Base-by-base conservation (phyloP, 805 yeast species). In the Yarrowia phangngaensis region DNA sequence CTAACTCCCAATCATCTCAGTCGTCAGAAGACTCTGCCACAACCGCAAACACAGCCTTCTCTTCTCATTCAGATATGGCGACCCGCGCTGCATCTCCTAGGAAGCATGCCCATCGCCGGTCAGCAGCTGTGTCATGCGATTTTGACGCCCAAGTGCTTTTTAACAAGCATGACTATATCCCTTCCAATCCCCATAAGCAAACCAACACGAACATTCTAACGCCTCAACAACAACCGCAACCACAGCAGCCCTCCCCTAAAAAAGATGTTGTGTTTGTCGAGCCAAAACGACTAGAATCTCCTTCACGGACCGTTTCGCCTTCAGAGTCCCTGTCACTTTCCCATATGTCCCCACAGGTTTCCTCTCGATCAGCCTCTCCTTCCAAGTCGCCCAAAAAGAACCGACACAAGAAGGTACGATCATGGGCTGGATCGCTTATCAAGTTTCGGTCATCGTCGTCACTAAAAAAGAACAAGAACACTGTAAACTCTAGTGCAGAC, bases 91-190 rank as follows among this genome's bases (percentile, higher is more conserved):
- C 48, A 11, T 41, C 48, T 27, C 48, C 48, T 4, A 34, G 48
- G 4, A 41, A 50, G 20, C 95, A 87, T 65, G 76, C 84, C 34
- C 95, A 87, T 59, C 76, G 85, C 58, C 69, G 95, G 46, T 86
- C 95, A 0, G 88, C 90, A 16, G 95, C 95, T 0, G 81, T 87
- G 6, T 83, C 92, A 7, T 92, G 92, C 4, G 95, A 87, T 61
- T 83, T 85, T 60, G 92, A 84, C 56, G 56, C 51, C 33, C 58
- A 56, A 35, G 35, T 22, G 22, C 20, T 30, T 11, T 41, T 41
- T 20, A 48, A 17, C 27, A 30, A 22, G 38, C 49, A 29, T 32
- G 49, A 32, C 14, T 32, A 19, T 20, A 11, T 38, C 6, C 45
- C 45, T 2, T 32, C 45, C 13, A 38, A 38, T 32, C 45, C 45